Conservation (phyloP, 2,329 filamentous ascomycete genomes). For the Clarireedia sp. region DNA sequence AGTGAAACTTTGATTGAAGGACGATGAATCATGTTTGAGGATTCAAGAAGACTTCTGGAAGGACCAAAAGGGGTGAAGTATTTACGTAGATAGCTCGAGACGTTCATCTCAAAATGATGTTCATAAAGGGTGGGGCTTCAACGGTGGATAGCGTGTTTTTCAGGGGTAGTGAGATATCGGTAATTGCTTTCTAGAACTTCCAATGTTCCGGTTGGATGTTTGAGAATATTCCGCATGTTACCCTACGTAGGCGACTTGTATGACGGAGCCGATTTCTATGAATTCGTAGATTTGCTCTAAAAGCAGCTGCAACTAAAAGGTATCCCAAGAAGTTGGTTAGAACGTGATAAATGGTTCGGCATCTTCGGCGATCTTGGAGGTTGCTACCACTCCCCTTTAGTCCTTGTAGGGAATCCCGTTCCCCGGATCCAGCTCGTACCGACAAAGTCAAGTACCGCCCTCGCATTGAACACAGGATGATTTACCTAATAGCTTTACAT, state of each 20-base stretch:
- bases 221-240: conserved; percentile 2
- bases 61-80: too few species aligned
- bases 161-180: conserved; percentile 1
- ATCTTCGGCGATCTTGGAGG: too few species aligned
- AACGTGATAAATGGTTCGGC: too few species aligned
- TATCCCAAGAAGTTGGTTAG: too few species aligned
- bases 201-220: background rate
- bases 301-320: too few species aligned
- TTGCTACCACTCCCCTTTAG: too few species aligned
- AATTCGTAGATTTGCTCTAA: too few species aligned
- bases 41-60: too few species aligned
- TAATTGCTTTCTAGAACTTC: conserved; percentile 8
- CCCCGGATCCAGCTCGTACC: conserved; percentile 3
- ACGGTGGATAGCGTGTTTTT: background rate
- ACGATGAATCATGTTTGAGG: too few species aligned
- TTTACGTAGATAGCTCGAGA: background rate
- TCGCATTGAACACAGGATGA: conserved; percentile 3
- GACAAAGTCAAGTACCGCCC: conserved; percentile 1
- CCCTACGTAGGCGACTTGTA: background rate
- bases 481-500: conserved; percentile 4
- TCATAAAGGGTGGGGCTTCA: background rate
- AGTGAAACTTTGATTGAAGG: too few species aligned
- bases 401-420: background rate
- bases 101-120: background rate
- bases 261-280: background rate